Evolutionary conservation across 345 rosid genomes (phyloP).

Genomic region (Aethionema arabicum): DNA sequence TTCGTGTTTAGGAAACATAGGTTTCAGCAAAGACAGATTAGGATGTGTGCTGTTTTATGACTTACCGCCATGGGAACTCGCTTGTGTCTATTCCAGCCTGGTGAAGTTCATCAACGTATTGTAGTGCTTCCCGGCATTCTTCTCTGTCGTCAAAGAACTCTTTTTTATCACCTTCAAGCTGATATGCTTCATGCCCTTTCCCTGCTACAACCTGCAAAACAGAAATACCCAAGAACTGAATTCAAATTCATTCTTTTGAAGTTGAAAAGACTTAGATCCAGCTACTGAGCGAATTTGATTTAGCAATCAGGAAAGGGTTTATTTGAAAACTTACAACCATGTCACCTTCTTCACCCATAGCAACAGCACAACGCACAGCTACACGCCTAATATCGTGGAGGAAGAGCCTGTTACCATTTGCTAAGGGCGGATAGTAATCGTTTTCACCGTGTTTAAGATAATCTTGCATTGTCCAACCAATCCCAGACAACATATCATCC

Average conservation of each 20-base stretch:
- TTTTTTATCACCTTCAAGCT: slow-evolving; percentile 79
- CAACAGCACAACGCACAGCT: slow-evolving; percentile 94
- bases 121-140: slow-evolving; percentile 92
- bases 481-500: slow-evolving; percentile 92
- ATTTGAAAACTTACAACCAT: slow-evolving; percentile 74
- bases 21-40: slow-evolving; percentile 1
- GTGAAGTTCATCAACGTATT: slow-evolving; percentile 92
- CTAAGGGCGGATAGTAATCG: slow-evolving; percentile 86
- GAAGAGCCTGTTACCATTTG: slow-evolving; percentile 86
- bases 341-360: slow-evolving; percentile 99
- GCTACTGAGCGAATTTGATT: background rate
- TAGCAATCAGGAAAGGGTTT: slow-evolving; percentile 1
- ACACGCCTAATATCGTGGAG: slow-evolving; percentile 87
- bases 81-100: slow-evolving; percentile 97
- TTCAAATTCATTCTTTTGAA: background rate
- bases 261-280: background rate
- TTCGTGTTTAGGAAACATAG: slow-evolving; percentile 17
- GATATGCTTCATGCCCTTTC: slow-evolving; percentile 84
- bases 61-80: slow-evolving; percentile 98
- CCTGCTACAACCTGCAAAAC: slow-evolving; percentile 79
- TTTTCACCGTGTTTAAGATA: slow-evolving; percentile 84
- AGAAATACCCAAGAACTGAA: background rate
- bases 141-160: slow-evolving; percentile 89
- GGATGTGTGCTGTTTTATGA: slow-evolving; percentile 10
- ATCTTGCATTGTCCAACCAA: slow-evolving; percentile 94